Conservation (phyloP, 2,329 filamentous ascomycete species). For the Orbilia javanica region DNA sequence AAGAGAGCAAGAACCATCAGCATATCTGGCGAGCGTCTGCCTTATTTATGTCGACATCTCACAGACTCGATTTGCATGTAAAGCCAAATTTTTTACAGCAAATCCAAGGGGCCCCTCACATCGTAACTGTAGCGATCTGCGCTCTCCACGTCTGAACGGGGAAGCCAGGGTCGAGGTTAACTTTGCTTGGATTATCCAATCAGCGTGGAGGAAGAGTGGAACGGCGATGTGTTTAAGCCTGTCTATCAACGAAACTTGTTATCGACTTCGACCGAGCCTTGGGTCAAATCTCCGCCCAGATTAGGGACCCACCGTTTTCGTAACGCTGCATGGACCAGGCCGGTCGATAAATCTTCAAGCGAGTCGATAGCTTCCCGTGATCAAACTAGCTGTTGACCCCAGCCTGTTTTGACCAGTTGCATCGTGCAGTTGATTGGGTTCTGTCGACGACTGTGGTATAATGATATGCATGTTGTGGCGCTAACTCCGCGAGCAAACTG, state of each 20-base stretch:
- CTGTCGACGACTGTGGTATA: constrained; percentile 19
- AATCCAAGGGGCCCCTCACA: constrained; percentile 28
- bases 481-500: constrained; percentile 23
- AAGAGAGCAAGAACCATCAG: constrained; percentile 30
- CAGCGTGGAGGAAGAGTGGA: constrained; percentile 33
- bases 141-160: constrained; percentile 22
- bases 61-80: constrained; percentile 17
- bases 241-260: constrained; percentile 22
- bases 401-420: constrained; percentile 39
- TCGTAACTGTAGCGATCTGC: constrained; percentile 44
- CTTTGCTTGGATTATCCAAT: constrained; percentile 43
- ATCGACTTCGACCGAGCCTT: constrained; percentile 27
- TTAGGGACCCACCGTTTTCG: constrained; percentile 50
- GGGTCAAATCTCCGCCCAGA: constrained; percentile 48
- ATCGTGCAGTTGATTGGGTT: constrained; percentile 37
- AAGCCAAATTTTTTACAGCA: neutral
- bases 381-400: constrained; percentile 13
- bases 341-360: constrained; percentile 19
- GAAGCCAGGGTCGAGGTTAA: constrained; percentile 39
- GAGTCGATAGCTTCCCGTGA: constrained; percentile 39
- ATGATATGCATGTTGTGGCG: constrained; percentile 9
- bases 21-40: constrained; percentile 13
- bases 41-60: constrained; percentile 42
- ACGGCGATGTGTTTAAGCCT: constrained; percentile 29
- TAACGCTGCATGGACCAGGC: constrained; percentile 25